Base-by-base conservation (phyloP, 768 basidiomycete genomes). In the Mycena vitilis region DNA sequence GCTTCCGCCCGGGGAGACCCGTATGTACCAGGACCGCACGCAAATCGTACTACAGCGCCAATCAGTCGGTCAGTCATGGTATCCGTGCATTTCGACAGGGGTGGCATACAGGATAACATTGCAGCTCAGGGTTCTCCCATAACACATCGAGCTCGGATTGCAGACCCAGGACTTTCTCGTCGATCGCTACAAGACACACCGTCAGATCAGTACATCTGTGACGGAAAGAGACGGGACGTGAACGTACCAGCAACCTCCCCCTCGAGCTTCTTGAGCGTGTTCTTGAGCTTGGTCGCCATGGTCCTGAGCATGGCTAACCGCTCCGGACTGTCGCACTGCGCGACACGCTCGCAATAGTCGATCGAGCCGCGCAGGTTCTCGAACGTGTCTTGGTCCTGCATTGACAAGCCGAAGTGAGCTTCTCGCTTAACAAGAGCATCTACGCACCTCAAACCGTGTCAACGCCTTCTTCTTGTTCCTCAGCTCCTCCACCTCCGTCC, bases 21-120 rank as follows among this genome's bases (percentile, higher is more conserved):
- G 91, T 92, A 71, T 94, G 91, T 53, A 93, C 82, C 45, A 95
- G 83, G 6, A 94, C 93, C 10, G 86, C 90, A 4, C 92, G 90
- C 25, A 95, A 86, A 70, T 94, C 92, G 73, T 95, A 95, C 93
- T 95, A 48, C 13, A n/a, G 52, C 60, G 45, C 18, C 37, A 36
- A 16, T 48, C 9, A 48, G 20, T 23, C 5, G n/a, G 8, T 22
- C n/a, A 48, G 7, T 45, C n/a, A 49, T 30, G 20, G 3, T 9
- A 44, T 61, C 6, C 37, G 8, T 51, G n/a, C 37, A 44, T 11
- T 15, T 47, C 18, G 42, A 60, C 13, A 38, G 57, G 57, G 7
- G 44, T 23, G 11, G 6, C 34, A 23, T 66, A 88, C 93, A 70
- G 84, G 85, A 73, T 86, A 83, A 57, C 86, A 78, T 72, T 90